phyloP scores from a whole-genome alignment of 2,329 filamentous ascomycete species.

The Fusarium verticillioides region DNA sequence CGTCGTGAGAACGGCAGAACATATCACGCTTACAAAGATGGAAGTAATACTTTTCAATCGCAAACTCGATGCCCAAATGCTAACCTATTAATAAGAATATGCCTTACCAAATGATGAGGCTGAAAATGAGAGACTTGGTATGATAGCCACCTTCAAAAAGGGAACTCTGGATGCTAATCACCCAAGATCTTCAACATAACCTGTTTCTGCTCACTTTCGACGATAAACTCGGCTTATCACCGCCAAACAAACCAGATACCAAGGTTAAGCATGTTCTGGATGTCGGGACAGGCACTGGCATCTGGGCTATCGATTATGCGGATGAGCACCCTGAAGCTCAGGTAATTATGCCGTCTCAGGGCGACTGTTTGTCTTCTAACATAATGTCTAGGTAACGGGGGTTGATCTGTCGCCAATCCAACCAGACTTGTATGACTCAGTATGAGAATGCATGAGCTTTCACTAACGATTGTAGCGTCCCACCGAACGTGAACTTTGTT shows the following conservation, averaged over 20 bases:
- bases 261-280: conserved; percentile 29
- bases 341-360: neutral
- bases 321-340: conserved; percentile 28
- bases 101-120: conserved; percentile 33
- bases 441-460: fast-evolving
- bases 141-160: fast-evolving
- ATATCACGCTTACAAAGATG: conserved; percentile 19
- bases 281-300: conserved; percentile 35
- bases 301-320: conserved; percentile 36
- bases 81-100: conserved; percentile 9
- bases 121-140: conserved; percentile 32
- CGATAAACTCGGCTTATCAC: conserved; percentile 25
- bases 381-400: conserved; percentile 3
- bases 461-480: neutral
- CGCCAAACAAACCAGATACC: conserved; percentile 20
- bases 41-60: neutral
- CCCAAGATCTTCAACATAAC: conserved; percentile 32
- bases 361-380: too few species aligned
- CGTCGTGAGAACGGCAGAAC: conserved; percentile 18
- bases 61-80: fast-evolving
- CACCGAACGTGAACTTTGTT: conserved; percentile 19
- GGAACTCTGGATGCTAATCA: neutral
- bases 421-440: conserved; percentile 7
- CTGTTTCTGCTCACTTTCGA: conserved; percentile 26
- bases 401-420: conserved; percentile 33